Base-by-base conservation (phyloP, 2,329 filamentous ascomycete genomes). In the Ophiosphaerella korrae region DNA sequence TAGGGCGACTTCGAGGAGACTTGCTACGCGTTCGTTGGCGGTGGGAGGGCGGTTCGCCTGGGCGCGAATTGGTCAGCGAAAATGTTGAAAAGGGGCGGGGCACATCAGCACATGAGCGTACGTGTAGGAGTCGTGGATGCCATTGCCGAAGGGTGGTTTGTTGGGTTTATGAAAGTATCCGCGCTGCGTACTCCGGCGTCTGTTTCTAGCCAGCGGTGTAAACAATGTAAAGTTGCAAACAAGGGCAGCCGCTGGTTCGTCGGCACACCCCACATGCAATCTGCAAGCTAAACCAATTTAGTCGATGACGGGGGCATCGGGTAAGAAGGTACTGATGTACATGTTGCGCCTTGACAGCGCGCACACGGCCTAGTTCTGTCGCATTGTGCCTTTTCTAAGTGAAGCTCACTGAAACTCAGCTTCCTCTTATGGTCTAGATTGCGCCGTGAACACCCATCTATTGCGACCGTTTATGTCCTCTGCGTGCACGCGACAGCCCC, bases 1-100 rank as follows among this genome's bases (percentile, higher is more conserved):
- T 96, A 18, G 93, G 94, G 55, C 90, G 87, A 36, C 90, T 91
- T 14, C 80, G 68, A 8, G 65, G 65, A 1, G 71, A 74, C 57
- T 84, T 86, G 36, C 85, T 88, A 45, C 80, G 81, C 21, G 86
- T 85, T 56, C 79, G 78, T 14, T 56, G 55, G 58, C 64, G 55
- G 47, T 54, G 48, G n/a, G 58, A 58, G 41, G 57, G 56, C 53
- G 50, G 66, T 35, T 45, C 64, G 53, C 16, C 63, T 58, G 37
- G 21, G 26, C 13, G 35, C 35, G 18, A 18, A 8, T 7, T 14
- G 14, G 35, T 45, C 43, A 45, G 42, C 47, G 46, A 45, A 43
- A 34, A 52, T 32, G 33, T 12, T 21, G 35, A 32, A 58, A 57
- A 2, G 61, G 66, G 37, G 59, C 60, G 31, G 61, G 61, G 23